Conservation (phyloP, 441 rosid genomes). For the Adansonia grandidieri region DNA sequence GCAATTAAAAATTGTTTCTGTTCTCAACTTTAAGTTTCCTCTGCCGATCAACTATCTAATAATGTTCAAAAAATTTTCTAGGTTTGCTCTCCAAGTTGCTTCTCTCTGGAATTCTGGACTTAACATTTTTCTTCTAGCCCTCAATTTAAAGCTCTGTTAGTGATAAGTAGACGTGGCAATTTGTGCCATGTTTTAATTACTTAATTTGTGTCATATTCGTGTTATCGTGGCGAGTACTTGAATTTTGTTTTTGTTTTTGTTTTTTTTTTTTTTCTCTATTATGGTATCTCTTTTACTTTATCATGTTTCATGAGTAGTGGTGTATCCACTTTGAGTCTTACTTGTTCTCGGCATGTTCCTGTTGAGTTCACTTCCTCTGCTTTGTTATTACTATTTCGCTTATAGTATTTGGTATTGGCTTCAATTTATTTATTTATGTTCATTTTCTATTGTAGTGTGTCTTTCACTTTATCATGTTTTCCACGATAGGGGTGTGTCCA, state of each 20-base stretch:
- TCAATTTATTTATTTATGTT: no score
- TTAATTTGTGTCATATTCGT: no score
- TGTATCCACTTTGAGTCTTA: no score
- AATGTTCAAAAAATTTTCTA: neutral
- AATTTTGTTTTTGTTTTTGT: neutral
- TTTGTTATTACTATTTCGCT: no score
- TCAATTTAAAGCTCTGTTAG: neutral
- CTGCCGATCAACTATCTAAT: neutral
- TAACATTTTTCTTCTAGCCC: constrained; percentile 14
- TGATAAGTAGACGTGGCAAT: no score
- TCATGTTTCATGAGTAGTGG: no score
- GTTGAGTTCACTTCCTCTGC: no score
- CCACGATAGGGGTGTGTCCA: neutral
- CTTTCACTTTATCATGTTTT: neutral
- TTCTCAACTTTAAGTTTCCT: neutral
- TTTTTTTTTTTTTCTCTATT: no score
- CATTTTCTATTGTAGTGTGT: neutral
- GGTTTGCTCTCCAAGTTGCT: neutral
- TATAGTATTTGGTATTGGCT: no score
- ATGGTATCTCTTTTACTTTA: no score
- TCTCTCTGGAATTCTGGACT: neutral
- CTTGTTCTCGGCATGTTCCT: no score
- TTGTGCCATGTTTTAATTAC: no score
- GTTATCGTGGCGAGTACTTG: neutral
- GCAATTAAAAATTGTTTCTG: neutral